Conservation (phyloP, 2,329 filamentous ascomycete genomes). For the Ophiocordyceps camponoti-rufipedis region DNA sequence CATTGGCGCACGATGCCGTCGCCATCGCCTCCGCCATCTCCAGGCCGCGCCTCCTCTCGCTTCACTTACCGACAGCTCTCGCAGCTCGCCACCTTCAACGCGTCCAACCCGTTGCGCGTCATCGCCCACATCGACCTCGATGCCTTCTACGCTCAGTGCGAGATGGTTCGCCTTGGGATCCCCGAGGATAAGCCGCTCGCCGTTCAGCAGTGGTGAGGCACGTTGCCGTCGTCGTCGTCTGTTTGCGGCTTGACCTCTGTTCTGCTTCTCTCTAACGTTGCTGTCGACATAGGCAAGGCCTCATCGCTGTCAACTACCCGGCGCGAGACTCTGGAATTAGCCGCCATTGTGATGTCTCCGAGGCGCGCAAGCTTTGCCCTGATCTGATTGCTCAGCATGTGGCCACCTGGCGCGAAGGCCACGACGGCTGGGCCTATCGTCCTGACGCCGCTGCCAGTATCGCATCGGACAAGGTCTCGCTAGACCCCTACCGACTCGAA, state of each 20-base stretch:
- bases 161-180: conserved; percentile 69
- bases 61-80: conserved; percentile 76
- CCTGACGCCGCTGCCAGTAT: conserved; percentile 66
- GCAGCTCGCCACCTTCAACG: conserved; percentile 52
- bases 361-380: conserved; percentile 77
- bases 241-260: not conserved
- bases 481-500: conserved; percentile 80
- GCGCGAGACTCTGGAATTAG: conserved; percentile 65
- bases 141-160: conserved; percentile 94
- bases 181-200: conserved; percentile 65
- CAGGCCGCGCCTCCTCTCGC: conserved; percentile 30
- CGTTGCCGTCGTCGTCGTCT: not conserved
- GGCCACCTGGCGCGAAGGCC: conserved; percentile 83
- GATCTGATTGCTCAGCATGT: conserved; percentile 78
- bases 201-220: conserved; percentile 69
- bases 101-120: conserved; percentile 63
- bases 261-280: not conserved
- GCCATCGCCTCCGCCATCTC: not conserved
- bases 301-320: conserved; percentile 94
- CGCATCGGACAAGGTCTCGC: conserved; percentile 75
- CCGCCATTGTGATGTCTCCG: conserved; percentile 58
- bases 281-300: conserved; percentile 44
- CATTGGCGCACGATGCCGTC: not conserved
- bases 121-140: conserved; percentile 89
- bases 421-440: conserved; percentile 81